phyloP scores from a whole-genome alignment of 1,284 basidiomycete species.

The Neonothopanus nambi region DNA sequence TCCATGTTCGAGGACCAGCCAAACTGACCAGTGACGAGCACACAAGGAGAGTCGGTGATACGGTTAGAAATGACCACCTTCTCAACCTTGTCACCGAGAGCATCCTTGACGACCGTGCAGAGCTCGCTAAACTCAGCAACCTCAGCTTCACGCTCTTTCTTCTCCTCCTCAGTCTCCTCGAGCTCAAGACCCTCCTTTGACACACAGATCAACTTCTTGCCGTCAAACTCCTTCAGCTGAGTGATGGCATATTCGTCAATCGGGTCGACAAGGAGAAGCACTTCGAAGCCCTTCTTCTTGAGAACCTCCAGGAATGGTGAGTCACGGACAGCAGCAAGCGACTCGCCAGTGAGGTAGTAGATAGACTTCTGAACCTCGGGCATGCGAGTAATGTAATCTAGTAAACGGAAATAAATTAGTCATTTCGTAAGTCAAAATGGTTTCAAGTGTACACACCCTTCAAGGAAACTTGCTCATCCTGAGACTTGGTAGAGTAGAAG shows the following conservation, averaged over 20 bases:
- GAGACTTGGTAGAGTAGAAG: constrained; percentile 96
- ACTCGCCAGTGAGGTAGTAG: constrained; percentile 99
- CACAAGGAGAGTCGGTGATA: constrained; percentile 94
- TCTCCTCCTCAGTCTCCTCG: constrained; percentile 98
- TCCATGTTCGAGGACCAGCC: constrained; percentile 99
- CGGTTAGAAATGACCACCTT: constrained; percentile 99
- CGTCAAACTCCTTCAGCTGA: constrained; percentile 99
- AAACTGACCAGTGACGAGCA: constrained; percentile 97
- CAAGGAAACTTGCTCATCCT: constrained; percentile 91
- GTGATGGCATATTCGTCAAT: constrained; percentile 98
- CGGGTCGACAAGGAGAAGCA: constrained; percentile 96
- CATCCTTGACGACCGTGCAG: constrained; percentile 96
- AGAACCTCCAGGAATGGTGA: constrained; percentile 99
- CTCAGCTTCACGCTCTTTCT: constrained; percentile 89
- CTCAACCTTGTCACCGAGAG: constrained; percentile 99
- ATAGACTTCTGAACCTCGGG: constrained; percentile 99
- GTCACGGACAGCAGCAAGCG: constrained; percentile 87
- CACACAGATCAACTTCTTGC: constrained; percentile 97
- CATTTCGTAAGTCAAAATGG: background rate
- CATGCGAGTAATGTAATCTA: constrained; percentile 99
- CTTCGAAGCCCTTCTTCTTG: constrained; percentile 99
- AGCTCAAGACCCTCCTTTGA: constrained; percentile 99
- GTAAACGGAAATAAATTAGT: constrained; percentile 10
- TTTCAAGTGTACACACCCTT: constrained; percentile 59
- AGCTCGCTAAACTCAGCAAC: constrained; percentile 85